Evolutionary conservation across 2,329 filamentous ascomycete genomes (phyloP).

Genomic region (Biscogniauxia marginata): DNA sequence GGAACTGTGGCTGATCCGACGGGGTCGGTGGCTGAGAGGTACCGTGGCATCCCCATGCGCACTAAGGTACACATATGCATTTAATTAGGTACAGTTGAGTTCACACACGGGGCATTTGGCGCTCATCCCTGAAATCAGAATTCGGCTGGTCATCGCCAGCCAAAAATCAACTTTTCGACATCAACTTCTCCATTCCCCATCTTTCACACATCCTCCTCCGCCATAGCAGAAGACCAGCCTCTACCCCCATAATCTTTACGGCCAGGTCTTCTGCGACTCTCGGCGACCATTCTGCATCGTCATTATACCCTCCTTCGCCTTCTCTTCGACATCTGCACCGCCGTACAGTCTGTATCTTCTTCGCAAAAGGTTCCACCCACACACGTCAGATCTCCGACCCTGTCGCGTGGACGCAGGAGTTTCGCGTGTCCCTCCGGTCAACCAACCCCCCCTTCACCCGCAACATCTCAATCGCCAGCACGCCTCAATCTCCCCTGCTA

Average conservation of each 20-base stretch:
- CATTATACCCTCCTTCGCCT: constrained; percentile 6
- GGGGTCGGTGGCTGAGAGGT: no score
- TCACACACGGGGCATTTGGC: not conserved
- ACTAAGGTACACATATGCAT: not conserved
- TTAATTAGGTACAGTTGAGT: not conserved
- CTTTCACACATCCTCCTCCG: constrained; percentile 15
- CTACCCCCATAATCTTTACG: constrained; percentile 9
- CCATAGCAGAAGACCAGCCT: constrained; percentile 9
- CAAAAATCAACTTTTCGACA: constrained; percentile 31
- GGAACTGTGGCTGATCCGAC: not conserved
- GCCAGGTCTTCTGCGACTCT: constrained; percentile 12
- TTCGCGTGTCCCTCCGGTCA: constrained; percentile 29
- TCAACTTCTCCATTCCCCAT: constrained; percentile 30
- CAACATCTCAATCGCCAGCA: constrained; percentile 23
- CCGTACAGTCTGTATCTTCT: constrained; percentile 20
- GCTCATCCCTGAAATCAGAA: constrained; percentile 28
- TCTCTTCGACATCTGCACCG: constrained; percentile 10
- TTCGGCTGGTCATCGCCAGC: constrained; percentile 26
- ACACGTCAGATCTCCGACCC: constrained; percentile 35
- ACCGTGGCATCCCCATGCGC: not conserved
- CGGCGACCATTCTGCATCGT: constrained; percentile 22
- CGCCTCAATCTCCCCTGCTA: constrained; percentile 15
- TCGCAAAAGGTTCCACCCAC: constrained; percentile 18
- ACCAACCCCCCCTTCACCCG: constrained; percentile 9
- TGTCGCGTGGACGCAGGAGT: constrained; percentile 37